Percentiles rank a stretch among this genome's conserved stretches.
Evolutionary conservation across 768 basidiomycete species (phyloP).

Genomic region (Podaxis mareebaensis): DNA sequence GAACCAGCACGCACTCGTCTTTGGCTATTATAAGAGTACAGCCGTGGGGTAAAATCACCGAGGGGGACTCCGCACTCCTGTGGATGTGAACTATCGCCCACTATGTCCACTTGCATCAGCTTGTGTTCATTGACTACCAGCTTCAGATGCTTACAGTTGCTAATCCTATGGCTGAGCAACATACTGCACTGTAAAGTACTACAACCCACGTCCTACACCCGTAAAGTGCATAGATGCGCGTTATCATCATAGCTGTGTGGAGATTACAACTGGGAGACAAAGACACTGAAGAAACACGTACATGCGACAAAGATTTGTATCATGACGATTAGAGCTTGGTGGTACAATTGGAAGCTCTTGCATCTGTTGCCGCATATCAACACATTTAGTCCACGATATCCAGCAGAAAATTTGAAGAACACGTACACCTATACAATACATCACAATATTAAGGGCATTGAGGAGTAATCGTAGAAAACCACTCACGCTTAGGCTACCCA

Average conservation of each 20-base stretch:
- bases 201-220: slow-evolving; percentile 29
- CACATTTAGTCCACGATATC: neutral
- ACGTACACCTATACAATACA: neutral
- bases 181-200: slow-evolving; percentile 24
- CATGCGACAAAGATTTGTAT: slow-evolving; percentile 39
- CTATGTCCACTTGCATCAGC: neutral
- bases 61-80: neutral
- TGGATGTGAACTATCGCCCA: neutral
- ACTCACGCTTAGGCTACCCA: slow-evolving; percentile 25
- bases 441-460: too few species aligned
- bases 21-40: neutral
- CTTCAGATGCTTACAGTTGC: slow-evolving; percentile 21
- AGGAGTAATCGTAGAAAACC: neutral
- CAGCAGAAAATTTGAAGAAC: neutral
- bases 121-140: neutral
- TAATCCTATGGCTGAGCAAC: slow-evolving; percentile 25
- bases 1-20: neutral
- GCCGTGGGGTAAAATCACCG: neutral
- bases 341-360: slow-evolving; percentile 23
- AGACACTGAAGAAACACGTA: slow-evolving; percentile 21
- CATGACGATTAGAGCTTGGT: slow-evolving; percentile 33
- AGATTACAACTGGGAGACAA: neutral
- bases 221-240: slow-evolving; percentile 42
- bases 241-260: slow-evolving; percentile 34
- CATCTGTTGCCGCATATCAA: slow-evolving; percentile 23